phyloP scores from a whole-genome alignment of 768 basidiomycete genomes.

The Mycena capillaripes region DNA sequence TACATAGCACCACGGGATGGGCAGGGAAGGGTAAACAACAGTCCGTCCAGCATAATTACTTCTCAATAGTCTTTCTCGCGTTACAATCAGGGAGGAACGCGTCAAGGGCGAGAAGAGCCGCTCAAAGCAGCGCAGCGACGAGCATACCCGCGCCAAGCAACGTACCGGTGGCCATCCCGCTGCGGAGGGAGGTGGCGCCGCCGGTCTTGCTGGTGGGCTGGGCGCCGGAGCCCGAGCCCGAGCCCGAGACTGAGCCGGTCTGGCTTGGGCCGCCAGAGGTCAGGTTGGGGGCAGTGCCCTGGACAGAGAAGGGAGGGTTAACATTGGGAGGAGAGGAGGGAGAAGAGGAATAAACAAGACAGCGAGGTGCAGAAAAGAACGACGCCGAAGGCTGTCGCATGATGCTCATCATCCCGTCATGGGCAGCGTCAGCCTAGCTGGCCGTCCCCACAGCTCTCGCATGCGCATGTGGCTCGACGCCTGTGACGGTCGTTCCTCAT shows the following conservation, averaged over 20 bases:
- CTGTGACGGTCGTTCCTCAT: too few species aligned
- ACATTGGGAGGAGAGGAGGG: neutral
- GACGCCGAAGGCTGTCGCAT: too few species aligned
- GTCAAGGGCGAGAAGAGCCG: neutral
- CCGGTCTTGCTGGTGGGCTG: neutral
- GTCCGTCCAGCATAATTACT: conserved; percentile 1
- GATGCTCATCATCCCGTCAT: too few species aligned
- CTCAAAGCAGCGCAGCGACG: conserved; percentile 4
- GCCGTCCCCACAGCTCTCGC: too few species aligned
- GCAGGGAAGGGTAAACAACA: neutral
- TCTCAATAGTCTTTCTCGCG: neutral
- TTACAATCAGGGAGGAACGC: neutral
- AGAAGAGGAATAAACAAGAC: neutral
- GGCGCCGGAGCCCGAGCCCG: too few species aligned
- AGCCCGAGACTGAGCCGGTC: neutral
- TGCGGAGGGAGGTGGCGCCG: conserved; percentile 1
- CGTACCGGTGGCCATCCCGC: neutral
- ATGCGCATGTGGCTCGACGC: too few species aligned
- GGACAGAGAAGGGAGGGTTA: neutral
- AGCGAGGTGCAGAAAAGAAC: too few species aligned
- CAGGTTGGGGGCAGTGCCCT: conserved; percentile 5
- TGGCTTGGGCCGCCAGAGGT: neutral
- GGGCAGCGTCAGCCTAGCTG: too few species aligned
- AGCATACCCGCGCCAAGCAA: neutral
- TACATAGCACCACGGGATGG: neutral